A percentile compares a stretch with the other conserved stretches of the same genome.
Evolutionary conservation across 495 filamentous ascomycete species (phyloP).

Genomic region (Cudoniella acicularis): DNA sequence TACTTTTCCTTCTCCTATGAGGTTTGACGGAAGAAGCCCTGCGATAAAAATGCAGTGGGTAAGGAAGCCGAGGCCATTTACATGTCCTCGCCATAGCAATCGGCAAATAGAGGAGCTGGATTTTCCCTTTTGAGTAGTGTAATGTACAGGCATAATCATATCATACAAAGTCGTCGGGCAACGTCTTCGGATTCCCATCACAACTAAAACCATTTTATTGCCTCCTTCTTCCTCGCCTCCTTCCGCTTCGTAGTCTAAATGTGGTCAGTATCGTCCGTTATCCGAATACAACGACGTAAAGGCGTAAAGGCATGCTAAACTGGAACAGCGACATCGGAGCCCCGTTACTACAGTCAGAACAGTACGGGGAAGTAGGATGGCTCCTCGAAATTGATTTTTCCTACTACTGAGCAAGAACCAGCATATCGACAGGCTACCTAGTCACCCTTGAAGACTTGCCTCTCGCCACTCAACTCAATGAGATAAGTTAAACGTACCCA

Average conservation of each 20-base stretch:
- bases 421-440: background rate
- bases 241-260: slow-evolving; percentile 47
- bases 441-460: background rate
- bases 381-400: too few relatives aligned
- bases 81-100: too few relatives aligned
- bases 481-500: slow-evolving; percentile 60
- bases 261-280: slow-evolving; percentile 13
- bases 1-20: too few relatives aligned
- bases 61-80: too few relatives aligned
- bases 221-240: slow-evolving; percentile 39
- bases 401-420: background rate
- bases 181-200: background rate
- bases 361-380: too few relatives aligned
- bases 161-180: background rate
- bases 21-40: too few relatives aligned
- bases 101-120: too few relatives aligned
- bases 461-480: background rate
- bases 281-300: background rate
- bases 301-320: slow-evolving; percentile 4
- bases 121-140: background rate
- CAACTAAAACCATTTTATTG: background rate
- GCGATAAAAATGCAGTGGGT: too few relatives aligned
- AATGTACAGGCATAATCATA: background rate
- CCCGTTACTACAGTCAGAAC: background rate
- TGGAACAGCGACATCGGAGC: slow-evolving; percentile 6